These are phyloP conservation scores for Ascosphaera apis DNA, from an alignment of 2,329 filamentous ascomycete species.

Conservation along the genomic window DNA sequence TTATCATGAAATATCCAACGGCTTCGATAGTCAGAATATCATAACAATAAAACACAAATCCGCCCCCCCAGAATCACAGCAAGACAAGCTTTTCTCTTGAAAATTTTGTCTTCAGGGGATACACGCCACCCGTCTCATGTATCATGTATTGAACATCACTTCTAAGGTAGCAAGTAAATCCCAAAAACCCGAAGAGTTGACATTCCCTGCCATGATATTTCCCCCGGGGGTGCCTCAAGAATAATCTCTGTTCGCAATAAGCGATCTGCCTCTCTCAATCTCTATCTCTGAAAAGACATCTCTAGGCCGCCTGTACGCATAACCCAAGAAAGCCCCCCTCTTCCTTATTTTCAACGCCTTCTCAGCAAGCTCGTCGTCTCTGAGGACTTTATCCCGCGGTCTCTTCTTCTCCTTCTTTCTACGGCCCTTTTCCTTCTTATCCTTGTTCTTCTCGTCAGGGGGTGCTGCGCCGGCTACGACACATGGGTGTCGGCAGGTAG, in stretches of 20 bases:
- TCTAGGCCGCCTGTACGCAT: slow-evolving; percentile 45
- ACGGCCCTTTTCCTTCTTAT: too few species aligned
- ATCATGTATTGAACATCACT: neutral
- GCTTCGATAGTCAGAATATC: too few species aligned
- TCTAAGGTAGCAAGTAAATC: neutral
- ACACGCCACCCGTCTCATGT: too few species aligned
- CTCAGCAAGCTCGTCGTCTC: slow-evolving; percentile 44
- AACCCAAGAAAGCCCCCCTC: slow-evolving; percentile 65
- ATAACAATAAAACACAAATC: too few species aligned
- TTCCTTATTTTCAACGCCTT: slow-evolving; percentile 62
- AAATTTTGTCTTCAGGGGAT: too few species aligned
- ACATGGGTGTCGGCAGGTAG: too few species aligned
- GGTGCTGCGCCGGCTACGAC: too few species aligned
- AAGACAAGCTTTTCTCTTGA: too few species aligned
- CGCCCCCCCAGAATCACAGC: too few species aligned
- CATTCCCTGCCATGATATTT: neutral
- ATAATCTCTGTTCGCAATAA: too few species aligned
- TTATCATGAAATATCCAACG: too few species aligned
- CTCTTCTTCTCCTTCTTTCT: slow-evolving; percentile 49
- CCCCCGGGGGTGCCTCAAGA: slow-evolving; percentile 7
- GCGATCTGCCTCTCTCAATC: slow-evolving; percentile 12
- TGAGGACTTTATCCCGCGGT: slow-evolving; percentile 61
- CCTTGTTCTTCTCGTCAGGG: too few species aligned
- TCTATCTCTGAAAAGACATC: slow-evolving; percentile 14
- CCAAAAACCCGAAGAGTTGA: neutral